Base-by-base conservation (phyloP, 352 stramenopile species). In the Phytophthora capsici region DNA sequence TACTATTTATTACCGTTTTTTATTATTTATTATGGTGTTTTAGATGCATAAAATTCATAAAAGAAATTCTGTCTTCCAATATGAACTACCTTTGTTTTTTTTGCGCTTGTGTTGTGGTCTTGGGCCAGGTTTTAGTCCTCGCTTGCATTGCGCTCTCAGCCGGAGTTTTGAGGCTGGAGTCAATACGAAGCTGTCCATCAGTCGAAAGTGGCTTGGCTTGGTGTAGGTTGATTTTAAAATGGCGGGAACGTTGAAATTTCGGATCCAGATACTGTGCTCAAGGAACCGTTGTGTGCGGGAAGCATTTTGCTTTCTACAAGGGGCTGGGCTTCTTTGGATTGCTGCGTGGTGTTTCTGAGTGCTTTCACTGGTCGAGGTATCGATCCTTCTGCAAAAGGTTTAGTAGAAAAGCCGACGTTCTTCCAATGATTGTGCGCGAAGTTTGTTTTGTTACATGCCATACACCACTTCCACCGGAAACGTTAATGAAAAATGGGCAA, bases 401-500 rank as follows among this genome's bases (percentile, higher is more conserved):
- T 32, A 25, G 9, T 6, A 1, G 60, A 43, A 20, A 54, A 63
- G 2, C 62, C 54, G 25, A 70, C 46, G 30, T 55, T 30, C 6
- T 46, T 52, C 3, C 57, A 5, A 23, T 71, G 56, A 38, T 71
- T 71, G 56, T 66, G 49, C 4, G 20, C 37, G 5, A 71, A 52
- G 12, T 63, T 66, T 6, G 53, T 20, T 57, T 63, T 5, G 62
- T 59, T 4, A 57, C 2, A 19, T 63, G 44, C 25, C 50, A 63
- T 6, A 5, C 9, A 13, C 46, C 43, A 1, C 14, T 30, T 12
- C 30, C 23, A 0, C 41, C 34, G 20, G 44, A 57, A 17, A 36
- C 14, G 28, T 52, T 63, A 14, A 63, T 37, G 28, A 45, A 68
- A 17, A 63, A 63, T 7, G 51, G 51, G 34, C 55, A 57, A 20